phyloP scores from a whole-genome alignment of 2,329 filamentous ascomycete species.

The Penicillium sclerotiorum region DNA sequence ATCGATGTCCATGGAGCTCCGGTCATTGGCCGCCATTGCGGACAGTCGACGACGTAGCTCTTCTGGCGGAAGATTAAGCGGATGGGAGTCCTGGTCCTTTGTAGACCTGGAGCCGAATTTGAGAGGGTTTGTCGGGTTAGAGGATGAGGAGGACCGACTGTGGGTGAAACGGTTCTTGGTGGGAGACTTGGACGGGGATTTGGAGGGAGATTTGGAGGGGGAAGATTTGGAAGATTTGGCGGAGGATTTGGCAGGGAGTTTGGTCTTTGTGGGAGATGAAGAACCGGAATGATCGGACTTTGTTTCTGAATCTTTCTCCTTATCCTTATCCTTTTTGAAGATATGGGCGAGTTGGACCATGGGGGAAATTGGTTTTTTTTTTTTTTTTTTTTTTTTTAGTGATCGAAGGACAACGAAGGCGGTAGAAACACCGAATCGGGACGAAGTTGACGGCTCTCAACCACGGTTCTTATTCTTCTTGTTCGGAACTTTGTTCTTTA shows the following conservation, averaged over 20 bases:
- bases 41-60: constrained; percentile 74
- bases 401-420: constrained; percentile 45
- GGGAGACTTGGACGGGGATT: constrained; percentile 18
- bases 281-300: neutral
- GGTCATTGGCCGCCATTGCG: constrained; percentile 54
- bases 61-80: constrained; percentile 86
- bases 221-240: constrained; percentile 18
- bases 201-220: constrained; percentile 24
- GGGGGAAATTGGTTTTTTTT: constrained; percentile 17
- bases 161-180: constrained; percentile 29
- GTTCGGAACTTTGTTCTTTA: constrained; percentile 2
- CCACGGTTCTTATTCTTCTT: constrained; percentile 13
- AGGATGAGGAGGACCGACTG: constrained; percentile 35
- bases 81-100: constrained; percentile 68
- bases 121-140: constrained; percentile 34
- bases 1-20: constrained; percentile 77
- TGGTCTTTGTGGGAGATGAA: constrained; percentile 38
- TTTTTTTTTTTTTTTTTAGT: constrained; percentile 14
- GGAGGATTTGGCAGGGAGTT: constrained; percentile 19
- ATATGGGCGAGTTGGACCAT: constrained; percentile 33
- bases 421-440: constrained; percentile 36
- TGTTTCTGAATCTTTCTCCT: constrained; percentile 20
- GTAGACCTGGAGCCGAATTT: constrained; percentile 36
- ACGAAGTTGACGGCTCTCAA: constrained; percentile 14
- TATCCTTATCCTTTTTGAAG: constrained; percentile 31